A percentile compares a stretch with the other conserved stretches of the same genome.
Evolutionary conservation across 2,329 filamentous ascomycete species (phyloP).

Genomic region (Thielaviopsis musarum): DNA sequence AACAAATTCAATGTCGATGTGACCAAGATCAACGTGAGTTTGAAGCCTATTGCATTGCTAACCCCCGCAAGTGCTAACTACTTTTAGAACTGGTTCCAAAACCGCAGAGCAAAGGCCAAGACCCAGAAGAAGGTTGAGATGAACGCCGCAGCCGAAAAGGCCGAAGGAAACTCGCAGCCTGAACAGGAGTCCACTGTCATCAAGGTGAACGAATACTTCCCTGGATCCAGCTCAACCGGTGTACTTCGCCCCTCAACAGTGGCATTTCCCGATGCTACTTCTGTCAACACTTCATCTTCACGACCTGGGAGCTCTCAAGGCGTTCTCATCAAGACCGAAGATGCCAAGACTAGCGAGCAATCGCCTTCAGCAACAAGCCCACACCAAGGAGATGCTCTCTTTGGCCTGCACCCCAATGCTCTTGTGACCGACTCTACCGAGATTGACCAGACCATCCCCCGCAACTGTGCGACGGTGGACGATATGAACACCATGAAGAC

Average conservation of each 20-base stretch:
- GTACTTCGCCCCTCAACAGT: neutral
- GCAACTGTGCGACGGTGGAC: neutral
- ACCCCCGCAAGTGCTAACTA: neutral
- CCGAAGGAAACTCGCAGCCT: neutral
- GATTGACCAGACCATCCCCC: neutral
- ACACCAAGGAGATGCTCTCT: neutral
- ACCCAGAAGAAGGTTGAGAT: slow-evolving; percentile 41
- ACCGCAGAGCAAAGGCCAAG: slow-evolving; percentile 47
- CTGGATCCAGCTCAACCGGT: neutral
- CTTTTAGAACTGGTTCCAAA: slow-evolving; percentile 51
- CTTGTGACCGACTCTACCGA: neutral
- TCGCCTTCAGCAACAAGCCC: neutral
- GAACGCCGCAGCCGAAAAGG: slow-evolving; percentile 24
- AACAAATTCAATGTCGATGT: slow-evolving; percentile 46
- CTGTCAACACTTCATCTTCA: neutral
- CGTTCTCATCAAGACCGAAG: neutral
- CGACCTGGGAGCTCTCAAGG: neutral
- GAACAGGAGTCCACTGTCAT: neutral
- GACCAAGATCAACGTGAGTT: slow-evolving; percentile 42
- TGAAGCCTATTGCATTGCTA: neutral
- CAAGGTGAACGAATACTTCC: neutral
- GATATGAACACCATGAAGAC: neutral
- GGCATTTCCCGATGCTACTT: neutral
- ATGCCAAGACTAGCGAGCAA: neutral
- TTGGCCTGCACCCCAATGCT: neutral